A percentile compares a stretch with the other conserved stretches of the same genome.
phyloP scores from a whole-genome alignment of 2,329 filamentous ascomycete genomes.

The Zymoseptoria passerinii region DNA sequence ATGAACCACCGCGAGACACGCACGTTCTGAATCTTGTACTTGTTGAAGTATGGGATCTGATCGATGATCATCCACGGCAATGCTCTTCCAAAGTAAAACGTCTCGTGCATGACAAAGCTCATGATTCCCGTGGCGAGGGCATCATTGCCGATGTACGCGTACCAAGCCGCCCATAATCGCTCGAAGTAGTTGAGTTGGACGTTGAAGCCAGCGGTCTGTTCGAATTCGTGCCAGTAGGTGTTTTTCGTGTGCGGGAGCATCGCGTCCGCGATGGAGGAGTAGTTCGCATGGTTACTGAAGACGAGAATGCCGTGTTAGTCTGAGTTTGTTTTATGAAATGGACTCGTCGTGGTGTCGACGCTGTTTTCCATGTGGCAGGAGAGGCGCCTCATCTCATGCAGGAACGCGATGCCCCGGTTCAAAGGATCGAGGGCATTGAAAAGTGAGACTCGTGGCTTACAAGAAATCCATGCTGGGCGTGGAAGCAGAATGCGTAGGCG shows the following conservation, averaged over 20 bases:
- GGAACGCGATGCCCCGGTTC: slow-evolving; percentile 1
- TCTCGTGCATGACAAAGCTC: slow-evolving; percentile 92
- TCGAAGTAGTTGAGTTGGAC: slow-evolving; percentile 79
- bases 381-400: slow-evolving; percentile 2
- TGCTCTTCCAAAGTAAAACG: slow-evolving; percentile 86
- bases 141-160: slow-evolving; percentile 97
- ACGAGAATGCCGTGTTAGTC: neutral
- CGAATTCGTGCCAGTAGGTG: slow-evolving; percentile 59
- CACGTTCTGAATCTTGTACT: slow-evolving; percentile 90
- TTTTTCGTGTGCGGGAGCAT: slow-evolving; percentile 38
- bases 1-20: slow-evolving; percentile 25
- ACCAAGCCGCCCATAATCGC: slow-evolving; percentile 91
- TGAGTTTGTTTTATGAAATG: neutral
- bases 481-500: neutral
- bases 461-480: slow-evolving; percentile 23
- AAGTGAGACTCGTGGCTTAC: slow-evolving; percentile 5
- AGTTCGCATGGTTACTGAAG: slow-evolving; percentile 25
- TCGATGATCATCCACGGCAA: slow-evolving; percentile 93
- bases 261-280: slow-evolving; percentile 27
- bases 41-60: slow-evolving; percentile 74
- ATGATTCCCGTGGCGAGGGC: slow-evolving; percentile 92
- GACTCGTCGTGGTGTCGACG: neutral
- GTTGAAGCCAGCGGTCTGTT: slow-evolving; percentile 63
- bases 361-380: neutral
- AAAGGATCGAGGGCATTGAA: neutral